Percentiles rank a stretch among this genome's conserved stretches.
Evolutionary conservation across 306 rosid genomes (phyloP).

Genomic region (Fagus crenata): DNA sequence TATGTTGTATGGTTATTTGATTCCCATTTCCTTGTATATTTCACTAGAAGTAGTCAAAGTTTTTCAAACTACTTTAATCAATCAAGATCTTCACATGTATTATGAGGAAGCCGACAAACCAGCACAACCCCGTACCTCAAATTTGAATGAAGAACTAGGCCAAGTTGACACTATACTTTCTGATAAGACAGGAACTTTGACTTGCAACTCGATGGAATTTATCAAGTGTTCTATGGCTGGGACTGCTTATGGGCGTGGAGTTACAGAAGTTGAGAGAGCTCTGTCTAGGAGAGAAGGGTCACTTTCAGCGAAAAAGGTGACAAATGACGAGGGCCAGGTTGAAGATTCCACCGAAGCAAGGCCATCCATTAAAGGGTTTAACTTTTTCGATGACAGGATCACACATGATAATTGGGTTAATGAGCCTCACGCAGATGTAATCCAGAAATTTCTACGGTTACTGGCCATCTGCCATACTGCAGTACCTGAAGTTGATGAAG

Average conservation of each 20-base stretch:
- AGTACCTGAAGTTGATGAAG: conserved; percentile 83
- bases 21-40: conserved; percentile 91
- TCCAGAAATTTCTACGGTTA: conserved; percentile 62
- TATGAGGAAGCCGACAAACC: conserved; percentile 82
- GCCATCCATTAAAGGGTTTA: conserved; percentile 65
- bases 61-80: conserved; percentile 82
- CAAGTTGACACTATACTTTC: conserved; percentile 97
- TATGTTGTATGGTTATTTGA: conserved; percentile 82
- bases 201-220: conserved; percentile 96
- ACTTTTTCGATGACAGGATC: conserved; percentile 82
- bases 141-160: conserved; percentile 96
- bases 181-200: conserved; percentile 92
- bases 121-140: conserved; percentile 85
- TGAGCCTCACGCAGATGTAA: conserved; percentile 63
- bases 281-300: conserved; percentile 57
- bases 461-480: conserved; percentile 91
- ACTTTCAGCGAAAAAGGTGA: conserved; percentile 28
- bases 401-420: conserved; percentile 71
- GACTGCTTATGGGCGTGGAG: conserved; percentile 72
- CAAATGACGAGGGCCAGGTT: conserved; percentile 29
- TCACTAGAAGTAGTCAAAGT: conserved; percentile 90
- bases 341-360: conserved; percentile 32
- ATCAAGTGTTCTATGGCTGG: conserved; percentile 96
- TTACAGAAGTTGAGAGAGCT: conserved; percentile 95
- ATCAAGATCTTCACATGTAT: conserved; percentile 79